These are phyloP conservation scores for Elsinoe ampelina DNA, from an alignment of 2,329 filamentous ascomycete species.

Conservation along the genomic window DNA sequence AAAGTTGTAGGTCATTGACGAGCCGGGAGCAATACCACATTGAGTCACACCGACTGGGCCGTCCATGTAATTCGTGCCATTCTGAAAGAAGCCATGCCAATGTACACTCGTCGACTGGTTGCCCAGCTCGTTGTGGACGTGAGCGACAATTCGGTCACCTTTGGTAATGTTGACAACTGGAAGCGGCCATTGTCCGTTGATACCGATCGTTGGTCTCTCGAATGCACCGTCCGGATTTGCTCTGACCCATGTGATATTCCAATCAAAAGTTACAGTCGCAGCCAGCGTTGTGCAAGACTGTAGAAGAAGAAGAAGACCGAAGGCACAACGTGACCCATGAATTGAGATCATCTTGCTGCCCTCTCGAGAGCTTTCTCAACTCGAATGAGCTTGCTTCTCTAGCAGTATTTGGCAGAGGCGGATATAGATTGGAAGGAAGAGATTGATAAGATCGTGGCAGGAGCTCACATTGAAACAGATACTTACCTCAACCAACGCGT, in stretches of 20 bases:
- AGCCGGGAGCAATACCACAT: constrained; percentile 55
- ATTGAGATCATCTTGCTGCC: neutral
- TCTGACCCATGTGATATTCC: constrained; percentile 46
- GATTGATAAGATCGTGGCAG: constrained; percentile 18
- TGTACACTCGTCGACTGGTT: constrained; percentile 60
- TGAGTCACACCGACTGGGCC: constrained; percentile 60
- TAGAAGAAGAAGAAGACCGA: constrained; percentile 37
- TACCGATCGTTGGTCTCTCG: constrained; percentile 50
- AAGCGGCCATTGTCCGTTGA: constrained; percentile 65
- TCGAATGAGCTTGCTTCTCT: too few species aligned
- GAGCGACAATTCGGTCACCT: constrained; percentile 61
- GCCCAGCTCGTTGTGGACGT: constrained; percentile 56
- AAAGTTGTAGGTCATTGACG: constrained; percentile 59
- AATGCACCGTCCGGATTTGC: constrained; percentile 47
- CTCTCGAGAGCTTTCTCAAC: neutral
- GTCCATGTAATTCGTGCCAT: constrained; percentile 66
- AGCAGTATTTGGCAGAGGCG: neutral
- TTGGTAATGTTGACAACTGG: constrained; percentile 65
- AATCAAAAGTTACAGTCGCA: constrained; percentile 39
- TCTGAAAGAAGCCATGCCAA: constrained; percentile 71
- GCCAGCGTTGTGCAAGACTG: neutral
- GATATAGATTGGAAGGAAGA: neutral
- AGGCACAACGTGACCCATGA: constrained; percentile 25
- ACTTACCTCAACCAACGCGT: neutral
- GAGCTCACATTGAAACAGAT: neutral